Evolutionary conservation across 2,329 filamentous ascomycete genomes (phyloP).

Genomic region (Aspergillus felis): DNA sequence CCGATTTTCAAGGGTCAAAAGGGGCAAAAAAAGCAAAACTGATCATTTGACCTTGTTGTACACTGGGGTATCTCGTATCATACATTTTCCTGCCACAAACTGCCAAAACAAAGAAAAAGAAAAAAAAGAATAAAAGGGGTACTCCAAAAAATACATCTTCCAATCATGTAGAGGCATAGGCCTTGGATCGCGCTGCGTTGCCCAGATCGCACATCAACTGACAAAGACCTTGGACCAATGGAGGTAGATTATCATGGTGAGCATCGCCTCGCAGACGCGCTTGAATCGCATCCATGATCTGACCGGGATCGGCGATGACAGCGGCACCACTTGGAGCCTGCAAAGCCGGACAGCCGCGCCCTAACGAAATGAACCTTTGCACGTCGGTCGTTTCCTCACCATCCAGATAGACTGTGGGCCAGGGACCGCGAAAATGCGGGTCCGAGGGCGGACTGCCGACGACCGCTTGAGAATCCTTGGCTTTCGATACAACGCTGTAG

Average conservation of each 20-base stretch:
- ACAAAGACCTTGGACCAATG: constrained; percentile 62
- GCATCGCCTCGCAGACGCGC: constrained; percentile 56
- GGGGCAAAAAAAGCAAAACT: too few species aligned
- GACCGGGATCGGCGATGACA: constrained; percentile 53
- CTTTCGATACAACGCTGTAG: constrained; percentile 57
- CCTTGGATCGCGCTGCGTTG: constrained; percentile 9
- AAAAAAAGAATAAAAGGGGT: too few species aligned
- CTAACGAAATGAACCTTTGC: constrained; percentile 56
- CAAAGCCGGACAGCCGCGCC: constrained; percentile 53
- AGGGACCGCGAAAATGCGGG: constrained; percentile 7
- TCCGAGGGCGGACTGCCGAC: background rate
- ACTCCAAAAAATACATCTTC: too few species aligned
- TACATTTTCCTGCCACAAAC: too few species aligned
- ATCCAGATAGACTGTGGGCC: constrained; percentile 52
- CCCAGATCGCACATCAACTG: constrained; percentile 49
- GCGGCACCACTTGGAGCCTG: constrained; percentile 31
- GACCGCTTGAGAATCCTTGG: constrained; percentile 20
- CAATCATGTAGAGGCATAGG: background rate
- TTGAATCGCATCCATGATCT: constrained; percentile 57
- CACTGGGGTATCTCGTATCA: too few species aligned
- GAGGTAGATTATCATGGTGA: constrained; percentile 50
- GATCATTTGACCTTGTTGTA: too few species aligned
- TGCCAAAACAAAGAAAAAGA: too few species aligned
- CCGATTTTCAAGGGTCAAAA: too few species aligned
- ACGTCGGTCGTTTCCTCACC: constrained; percentile 51